Evolutionary conservation across 345 rosid genomes (phyloP), one percentile per base, ranked within the genome.

Genomic region (Laguncularia racemosa): DNA sequence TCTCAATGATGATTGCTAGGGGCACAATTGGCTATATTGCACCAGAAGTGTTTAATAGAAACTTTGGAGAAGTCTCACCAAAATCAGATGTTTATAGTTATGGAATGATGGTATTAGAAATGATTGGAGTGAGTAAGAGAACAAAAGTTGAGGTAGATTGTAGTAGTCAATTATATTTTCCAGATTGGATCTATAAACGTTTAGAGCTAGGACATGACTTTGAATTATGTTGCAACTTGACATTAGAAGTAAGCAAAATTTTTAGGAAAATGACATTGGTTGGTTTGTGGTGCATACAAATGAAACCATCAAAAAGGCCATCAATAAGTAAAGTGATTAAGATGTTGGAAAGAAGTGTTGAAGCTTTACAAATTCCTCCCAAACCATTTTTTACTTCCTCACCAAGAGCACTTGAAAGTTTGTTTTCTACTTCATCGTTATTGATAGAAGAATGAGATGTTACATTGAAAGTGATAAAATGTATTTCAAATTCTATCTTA

Each of bases 11-110:
- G 17, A 66, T 59, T 0, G 63, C 53, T 3, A 20, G 76, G 48
- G 78, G 79, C 5, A 76, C 79, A 0, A 3, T 20, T 6, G 78
- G 79, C 2, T 80, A 80, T 40, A 63, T 80, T 13, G 77, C 84
- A 26, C 79, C 61, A 7, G 75, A 79, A 56, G 52, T 79, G 47
- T 59, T 63, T 63, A 28, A 51, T 14, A 71, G 68, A 44, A 61
- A 16, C 60, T 73, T 62, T 14, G 77, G 81, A 58, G 71, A 56
- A 55, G 75, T 65, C 48, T 71, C 79, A 0, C 69, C 66, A 20
- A 80, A 75, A 60, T 73, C 70, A 3, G 78, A 70, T 58, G 81
- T 71, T 12, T 73, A 73, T 20, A 79, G 73, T 12, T 73, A 48
- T 0, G 73, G 73, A 0, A 65, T 68, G 77, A 46, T 73, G 70